Conservation (phyloP, 176 grass and related monocot species). For the Lolium multiflorum region DNA sequence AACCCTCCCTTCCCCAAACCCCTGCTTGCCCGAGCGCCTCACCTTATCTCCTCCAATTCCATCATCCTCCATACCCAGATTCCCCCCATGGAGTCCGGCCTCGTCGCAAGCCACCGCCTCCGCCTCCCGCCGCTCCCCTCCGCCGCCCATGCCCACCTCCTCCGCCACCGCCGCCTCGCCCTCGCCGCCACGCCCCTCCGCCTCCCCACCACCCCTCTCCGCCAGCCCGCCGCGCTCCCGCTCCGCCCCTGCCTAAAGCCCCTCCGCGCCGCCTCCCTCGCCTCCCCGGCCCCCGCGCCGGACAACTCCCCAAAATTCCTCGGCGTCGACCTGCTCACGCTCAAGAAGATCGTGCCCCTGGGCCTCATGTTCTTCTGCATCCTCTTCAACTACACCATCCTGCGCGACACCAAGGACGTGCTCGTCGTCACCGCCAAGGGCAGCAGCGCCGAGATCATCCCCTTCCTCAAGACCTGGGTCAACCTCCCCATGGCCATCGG, state of each 20-base stretch:
- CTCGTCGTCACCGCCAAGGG: conserved; percentile 94
- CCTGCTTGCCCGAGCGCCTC: conserved; percentile 41
- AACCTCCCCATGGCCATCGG: conserved; percentile 98
- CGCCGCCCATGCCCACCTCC: conserved; percentile 27
- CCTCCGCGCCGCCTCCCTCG: conserved; percentile 36
- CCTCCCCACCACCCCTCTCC: conserved; percentile 46
- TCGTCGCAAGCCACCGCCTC: conserved; percentile 62
- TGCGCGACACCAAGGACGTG: conserved; percentile 97
- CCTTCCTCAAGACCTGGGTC: conserved; percentile 98
- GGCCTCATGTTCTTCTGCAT: conserved; percentile 99
- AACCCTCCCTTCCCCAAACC: conserved; percentile 24
- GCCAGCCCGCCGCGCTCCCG: conserved; percentile 51
- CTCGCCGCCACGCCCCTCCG: background rate
- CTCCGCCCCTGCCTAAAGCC: conserved; percentile 46
- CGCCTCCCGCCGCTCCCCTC: conserved; percentile 37
- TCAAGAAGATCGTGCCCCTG: conserved; percentile 93
- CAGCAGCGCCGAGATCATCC: conserved; percentile 99
- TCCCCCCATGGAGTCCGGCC: conserved; percentile 68
- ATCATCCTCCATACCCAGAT: conserved; percentile 28
- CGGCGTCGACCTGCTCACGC: conserved; percentile 65
- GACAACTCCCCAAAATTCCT: conserved; percentile 54
- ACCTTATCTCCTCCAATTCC: conserved; percentile 50
- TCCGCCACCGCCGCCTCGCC: conserved; percentile 34
- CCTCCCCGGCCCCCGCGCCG: background rate
- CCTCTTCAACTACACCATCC: conserved; percentile 99